phyloP scores from a whole-genome alignment of 23 red algal species.

The Gracilaria vermiculophylla region DNA sequence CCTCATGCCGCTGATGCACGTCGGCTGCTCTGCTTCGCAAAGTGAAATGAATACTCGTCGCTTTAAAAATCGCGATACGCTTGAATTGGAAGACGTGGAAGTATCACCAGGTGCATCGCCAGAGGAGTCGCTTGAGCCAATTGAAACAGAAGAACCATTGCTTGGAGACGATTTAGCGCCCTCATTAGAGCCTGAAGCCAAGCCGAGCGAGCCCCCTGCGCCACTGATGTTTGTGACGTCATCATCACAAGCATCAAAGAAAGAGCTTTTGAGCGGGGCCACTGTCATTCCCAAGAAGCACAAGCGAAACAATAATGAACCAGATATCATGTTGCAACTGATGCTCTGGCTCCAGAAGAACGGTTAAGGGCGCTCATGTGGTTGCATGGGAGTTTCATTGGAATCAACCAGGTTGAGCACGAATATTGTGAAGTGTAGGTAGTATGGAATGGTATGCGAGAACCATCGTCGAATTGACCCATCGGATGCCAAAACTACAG shows the following conservation, averaged over 20 bases:
- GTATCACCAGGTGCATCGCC: neutral
- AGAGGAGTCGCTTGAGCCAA: neutral
- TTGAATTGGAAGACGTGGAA: neutral
- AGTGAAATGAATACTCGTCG: neutral
- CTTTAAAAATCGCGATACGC: neutral
- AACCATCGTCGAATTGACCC: too few relatives aligned
- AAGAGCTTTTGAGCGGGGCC: neutral
- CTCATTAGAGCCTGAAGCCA: neutral
- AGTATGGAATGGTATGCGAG: too few relatives aligned
- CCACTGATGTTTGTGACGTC: neutral
- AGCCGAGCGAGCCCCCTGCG: neutral
- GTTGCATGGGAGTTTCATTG: neutral
- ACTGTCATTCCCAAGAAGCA: neutral
- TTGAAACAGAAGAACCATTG: neutral
- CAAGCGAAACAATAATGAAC: neutral
- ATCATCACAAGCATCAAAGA: neutral
- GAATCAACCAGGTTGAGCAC: neutral
- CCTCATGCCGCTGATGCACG: conserved; percentile 33
- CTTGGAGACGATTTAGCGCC: neutral
- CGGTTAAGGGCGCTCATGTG: neutral
- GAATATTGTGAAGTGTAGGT: neutral
- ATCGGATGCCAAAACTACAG: too few relatives aligned
- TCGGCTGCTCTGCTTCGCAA: neutral
- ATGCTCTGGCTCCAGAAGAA: neutral
- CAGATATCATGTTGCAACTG: neutral